A percentile compares a stretch with the other conserved stretches of the same genome.
These are phyloP conservation scores for Chlamydomonas sp. DNA, from an alignment of 139 green algal genomes.

Conservation along the genomic window DNA sequence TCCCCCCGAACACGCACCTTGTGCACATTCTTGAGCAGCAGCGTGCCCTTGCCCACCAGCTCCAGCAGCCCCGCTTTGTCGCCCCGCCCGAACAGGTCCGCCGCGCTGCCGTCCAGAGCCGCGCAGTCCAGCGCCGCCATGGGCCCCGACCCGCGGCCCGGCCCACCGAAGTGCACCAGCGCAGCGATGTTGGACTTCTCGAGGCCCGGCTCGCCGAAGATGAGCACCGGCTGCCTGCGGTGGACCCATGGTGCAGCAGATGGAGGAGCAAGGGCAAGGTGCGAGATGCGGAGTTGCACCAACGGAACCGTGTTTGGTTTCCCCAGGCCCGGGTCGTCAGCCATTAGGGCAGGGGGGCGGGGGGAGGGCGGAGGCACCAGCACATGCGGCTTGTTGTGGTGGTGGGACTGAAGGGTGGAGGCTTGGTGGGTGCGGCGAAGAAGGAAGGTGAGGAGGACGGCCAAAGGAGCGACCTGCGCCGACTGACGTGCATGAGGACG, in stretches of 20 bases:
- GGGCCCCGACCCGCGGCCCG: constrained; percentile 28
- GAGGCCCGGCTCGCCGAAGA: constrained; percentile 81
- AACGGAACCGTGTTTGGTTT: no score
- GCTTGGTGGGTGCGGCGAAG: no score
- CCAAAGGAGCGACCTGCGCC: no score
- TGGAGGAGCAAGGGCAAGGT: not conserved
- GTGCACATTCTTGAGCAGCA: constrained; percentile 80
- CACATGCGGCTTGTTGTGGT: no score
- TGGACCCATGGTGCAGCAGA: no score
- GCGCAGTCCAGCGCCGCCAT: constrained; percentile 32
- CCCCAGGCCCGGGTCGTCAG: no score
- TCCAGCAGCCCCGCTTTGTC: constrained; percentile 67
- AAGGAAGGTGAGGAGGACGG: no score
- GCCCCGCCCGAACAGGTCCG: constrained; percentile 72
- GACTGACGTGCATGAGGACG: not conserved
- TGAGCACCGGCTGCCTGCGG: constrained; percentile 52
- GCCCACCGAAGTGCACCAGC: constrained; percentile 74
- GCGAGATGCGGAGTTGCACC: no score
- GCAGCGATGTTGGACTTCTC: constrained; percentile 72
- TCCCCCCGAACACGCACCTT: constrained; percentile 26
- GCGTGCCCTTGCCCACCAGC: constrained; percentile 62
- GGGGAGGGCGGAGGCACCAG: no score
- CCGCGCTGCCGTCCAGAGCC: constrained; percentile 31
- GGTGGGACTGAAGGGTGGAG: no score
- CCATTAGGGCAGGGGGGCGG: no score